Base-by-base conservation (phyloP, 2,329 filamentous ascomycete species). In the Cadophora luteo-olivacea region DNA sequence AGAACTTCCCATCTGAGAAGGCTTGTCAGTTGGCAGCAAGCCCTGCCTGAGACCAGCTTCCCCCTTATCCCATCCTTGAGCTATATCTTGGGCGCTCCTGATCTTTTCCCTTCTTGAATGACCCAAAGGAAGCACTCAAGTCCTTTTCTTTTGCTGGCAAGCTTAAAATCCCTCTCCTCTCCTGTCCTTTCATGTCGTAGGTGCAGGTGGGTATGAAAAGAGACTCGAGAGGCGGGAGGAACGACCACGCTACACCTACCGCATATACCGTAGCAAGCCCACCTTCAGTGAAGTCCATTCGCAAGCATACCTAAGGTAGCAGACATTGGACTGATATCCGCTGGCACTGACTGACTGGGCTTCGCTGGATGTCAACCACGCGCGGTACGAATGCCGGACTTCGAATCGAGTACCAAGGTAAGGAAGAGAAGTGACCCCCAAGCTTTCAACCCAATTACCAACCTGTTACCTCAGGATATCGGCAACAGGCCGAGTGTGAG, bases 221-320 rank as follows among this genome's bases (percentile, higher is more conserved):
- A 9, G 29, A 57, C 5, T n/a, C n/a, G 54, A n/a, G 36, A 65
- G 52, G 51, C 54, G 52, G 52, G 38, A 49, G 38, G 12, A 48
- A 65, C 52, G 41, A 36, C 52, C 25, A 65, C 63, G 36, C 62
- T 58, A 49, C 52, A 25, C 55, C 33, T 58, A 38, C 55, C 55
- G 19, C 32, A 38, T 22, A 58, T 25, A 58, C 33, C 22, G 32
- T 33, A 58, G n/a, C 55, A 12, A 58, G 33, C 33, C 51, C 32
- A 38, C n/a, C 12, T 14, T 3, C 12, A 19, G 12, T 9, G 24
- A 38, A 58, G 2, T 19, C 14, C 41, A 36, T n/a, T 57, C 32
- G n/a, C 32, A 58, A 58, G n/a, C 33, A 36, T 8, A n/a, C n/a
- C n/a, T n/a, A n/a, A n/a, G n/a, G n/a, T n/a, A 57, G 19, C 54